A percentile compares a stretch with the other conserved stretches of the same genome.
Evolutionary conservation across 2,329 filamentous ascomycete species (phyloP).

Genomic region (Colletotrichum musae): DNA sequence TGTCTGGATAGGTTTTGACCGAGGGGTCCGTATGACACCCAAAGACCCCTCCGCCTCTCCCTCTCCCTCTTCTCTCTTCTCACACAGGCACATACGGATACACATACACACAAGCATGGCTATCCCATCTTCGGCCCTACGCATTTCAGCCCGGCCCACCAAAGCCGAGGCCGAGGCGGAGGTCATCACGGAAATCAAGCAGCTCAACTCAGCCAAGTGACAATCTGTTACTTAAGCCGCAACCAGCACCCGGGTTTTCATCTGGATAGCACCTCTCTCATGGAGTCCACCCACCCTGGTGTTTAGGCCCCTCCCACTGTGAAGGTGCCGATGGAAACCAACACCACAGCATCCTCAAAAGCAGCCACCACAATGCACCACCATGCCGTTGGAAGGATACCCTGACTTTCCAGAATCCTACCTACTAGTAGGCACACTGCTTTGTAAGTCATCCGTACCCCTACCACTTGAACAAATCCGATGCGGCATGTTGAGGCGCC

Average conservation of each 20-base stretch:
- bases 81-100: too few relatives aligned
- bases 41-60: neutral
- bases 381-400: too few relatives aligned
- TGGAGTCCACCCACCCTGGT: too few relatives aligned
- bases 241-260: too few relatives aligned
- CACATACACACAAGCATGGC: constrained; percentile 17
- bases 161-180: constrained; percentile 17
- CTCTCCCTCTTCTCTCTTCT: constrained; percentile 1
- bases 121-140: constrained; percentile 29
- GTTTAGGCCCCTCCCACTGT: neutral
- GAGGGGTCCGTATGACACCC: too few relatives aligned
- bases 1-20: constrained; percentile 1
- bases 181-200: neutral
- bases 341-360: neutral
- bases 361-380: neutral
- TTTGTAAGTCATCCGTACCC: neutral
- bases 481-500: constrained; percentile 13
- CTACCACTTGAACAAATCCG: neutral
- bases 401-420: too few relatives aligned
- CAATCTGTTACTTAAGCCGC: too few relatives aligned
- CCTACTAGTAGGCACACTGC: too few relatives aligned
- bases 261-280: too few relatives aligned
- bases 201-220: neutral
- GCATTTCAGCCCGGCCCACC: constrained; percentile 6
- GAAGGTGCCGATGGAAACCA: neutral